Evolutionary conservation across 345 rosid genomes (phyloP), one percentile per base, ranked within the genome.

Genomic region (Salix purpurea): DNA sequence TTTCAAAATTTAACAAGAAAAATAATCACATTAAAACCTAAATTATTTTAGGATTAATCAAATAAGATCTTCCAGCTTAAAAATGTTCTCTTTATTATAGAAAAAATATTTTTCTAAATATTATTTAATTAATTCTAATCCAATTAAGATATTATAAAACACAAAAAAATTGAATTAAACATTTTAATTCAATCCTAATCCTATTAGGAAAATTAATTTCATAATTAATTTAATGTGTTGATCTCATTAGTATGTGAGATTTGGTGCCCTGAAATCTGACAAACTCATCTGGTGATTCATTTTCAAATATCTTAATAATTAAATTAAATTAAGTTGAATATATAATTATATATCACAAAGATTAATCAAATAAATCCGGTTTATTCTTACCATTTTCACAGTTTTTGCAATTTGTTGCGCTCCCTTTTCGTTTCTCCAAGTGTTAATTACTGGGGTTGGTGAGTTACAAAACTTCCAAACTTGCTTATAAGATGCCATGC

Each of bases 241-340:
- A 52, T 39, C 56, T 23, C 76, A 23, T 66, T 36, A n/a, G 24
- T 56, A 67, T 70, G 70, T 64, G 70, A 42, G 69, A 50, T 75
- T 28, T 76, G 65, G 3, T 76, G 69, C 37, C 64, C 56, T 77
- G 12, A 70, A n/a, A 65, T 46, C 70, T 80, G 32, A 52, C 80
- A 64, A 73, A 21, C 69, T 21, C 56, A 58, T 30, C 13, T 34
- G n/a, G 2, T 65, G 61, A 65, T 42, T 36, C 24, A 46, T 68
- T 70, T 28, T 34, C 70, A 36, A 70, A 30, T 67, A 39, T 65
- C 66, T 56, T n/a, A 23, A 24, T 56, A 56, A 34, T 70, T 16
- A 70, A 46, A 34, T 70, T 16, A 70, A 46, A n/a, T 46, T 9
- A 70, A 70, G 21, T n/a, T 24, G 21, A 28, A 26, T 58, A 23